phyloP scores from a whole-genome alignment of 495 filamentous ascomycete genomes.

The Penicillium macrosclerotiorum region DNA sequence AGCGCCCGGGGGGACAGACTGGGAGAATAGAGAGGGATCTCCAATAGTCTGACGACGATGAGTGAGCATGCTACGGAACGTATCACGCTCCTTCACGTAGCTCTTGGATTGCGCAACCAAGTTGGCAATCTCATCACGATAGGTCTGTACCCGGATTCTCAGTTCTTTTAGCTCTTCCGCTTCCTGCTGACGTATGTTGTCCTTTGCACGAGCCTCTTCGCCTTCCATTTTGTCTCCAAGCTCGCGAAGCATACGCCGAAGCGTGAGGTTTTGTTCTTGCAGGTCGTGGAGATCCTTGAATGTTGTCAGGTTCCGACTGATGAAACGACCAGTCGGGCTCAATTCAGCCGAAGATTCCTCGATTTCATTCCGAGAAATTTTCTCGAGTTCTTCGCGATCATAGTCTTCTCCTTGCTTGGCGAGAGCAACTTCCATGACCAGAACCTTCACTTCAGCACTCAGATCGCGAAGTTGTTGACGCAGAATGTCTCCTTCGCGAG shows the following conservation, averaged over 20 bases:
- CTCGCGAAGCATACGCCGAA: constrained; percentile 76
- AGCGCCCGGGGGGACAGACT: constrained; percentile 53
- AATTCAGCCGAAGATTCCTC: constrained; percentile 59
- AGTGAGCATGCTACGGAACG: constrained; percentile 91
- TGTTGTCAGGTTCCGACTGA: constrained; percentile 74
- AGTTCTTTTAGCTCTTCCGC: constrained; percentile 70
- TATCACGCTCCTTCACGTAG: constrained; percentile 92
- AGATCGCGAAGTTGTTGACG: constrained; percentile 88
- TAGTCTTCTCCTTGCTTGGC: constrained; percentile 77
- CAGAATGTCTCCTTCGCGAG: constrained; percentile 73
- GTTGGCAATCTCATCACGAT: constrained; percentile 72
- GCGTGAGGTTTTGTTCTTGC: constrained; percentile 82
- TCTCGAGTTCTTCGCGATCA: constrained; percentile 67
- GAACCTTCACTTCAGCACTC: constrained; percentile 81
- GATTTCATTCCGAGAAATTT: constrained; percentile 62
- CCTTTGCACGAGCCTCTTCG: constrained; percentile 72
- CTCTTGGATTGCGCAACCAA: constrained; percentile 80
- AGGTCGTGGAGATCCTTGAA: constrained; percentile 84
- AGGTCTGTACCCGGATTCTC: constrained; percentile 57
- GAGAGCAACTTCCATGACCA: constrained; percentile 78
- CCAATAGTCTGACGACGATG: constrained; percentile 61
- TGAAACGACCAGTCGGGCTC: constrained; percentile 79
- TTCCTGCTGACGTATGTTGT: constrained; percentile 66
- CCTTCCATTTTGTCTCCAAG: constrained; percentile 88
- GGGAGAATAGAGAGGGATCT: constrained; percentile 65